These are phyloP conservation scores for Macrocybe gigantea DNA, from an alignment of 768 basidiomycete genomes.

Conservation along the genomic window DNA sequence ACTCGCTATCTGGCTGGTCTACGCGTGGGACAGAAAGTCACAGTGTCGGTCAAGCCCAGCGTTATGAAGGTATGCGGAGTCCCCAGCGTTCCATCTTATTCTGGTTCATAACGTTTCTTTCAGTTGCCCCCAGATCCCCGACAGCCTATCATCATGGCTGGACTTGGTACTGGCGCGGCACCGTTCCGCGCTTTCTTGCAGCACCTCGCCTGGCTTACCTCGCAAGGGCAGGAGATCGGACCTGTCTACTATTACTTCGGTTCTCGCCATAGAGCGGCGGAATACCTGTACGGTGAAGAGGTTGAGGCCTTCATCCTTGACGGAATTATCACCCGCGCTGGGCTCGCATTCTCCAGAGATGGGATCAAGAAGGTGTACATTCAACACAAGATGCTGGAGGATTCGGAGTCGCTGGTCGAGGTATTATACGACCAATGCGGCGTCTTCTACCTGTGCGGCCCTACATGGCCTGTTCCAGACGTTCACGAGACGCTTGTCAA, in stretches of 20 bases:
- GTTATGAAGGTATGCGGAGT: constrained; percentile 84
- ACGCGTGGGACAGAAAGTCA: constrained; percentile 84
- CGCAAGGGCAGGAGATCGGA: constrained; percentile 76
- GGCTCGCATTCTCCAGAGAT: constrained; percentile 96
- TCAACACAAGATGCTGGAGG: constrained; percentile 96
- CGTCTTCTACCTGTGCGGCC: constrained; percentile 95
- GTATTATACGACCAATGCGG: constrained; percentile 72
- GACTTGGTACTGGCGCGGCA: constrained; percentile 95
- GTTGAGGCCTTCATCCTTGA: constrained; percentile 91
- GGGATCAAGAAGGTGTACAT: constrained; percentile 93
- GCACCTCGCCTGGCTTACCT: constrained; percentile 78
- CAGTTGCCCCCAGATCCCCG: constrained; percentile 78
- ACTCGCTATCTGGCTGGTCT: constrained; percentile 89
- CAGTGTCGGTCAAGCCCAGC: constrained; percentile 96
- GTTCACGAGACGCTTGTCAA: constrained; percentile 90
- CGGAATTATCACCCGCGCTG: constrained; percentile 81
- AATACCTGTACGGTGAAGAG: constrained; percentile 96
- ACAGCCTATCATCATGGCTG: constrained; percentile 97
- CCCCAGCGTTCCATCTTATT: background rate
- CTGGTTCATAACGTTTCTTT: constrained; percentile 7
- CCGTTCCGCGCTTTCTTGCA: constrained; percentile 99
- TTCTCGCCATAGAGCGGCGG: constrained; percentile 89
- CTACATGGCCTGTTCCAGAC: constrained; percentile 99
- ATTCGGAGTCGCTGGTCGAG: constrained; percentile 68
- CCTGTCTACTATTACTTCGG: constrained; percentile 99